Evolutionary conservation across 164 flowering plant genomes (phyloP).

Genomic region (grape (Vitis vinifera)): ASM3070453v1 NC_081822.1:6883501-6884000

Average conservation of each 20-base stretch:
- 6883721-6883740: constrained; percentile 13
- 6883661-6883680: neutral
- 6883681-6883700: constrained; percentile 12
- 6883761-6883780: constrained; percentile 20
- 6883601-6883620: constrained; percentile 4
- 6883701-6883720: constrained; percentile 15
- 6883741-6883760: constrained; percentile 22
- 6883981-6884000: neutral
- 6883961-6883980: neutral
- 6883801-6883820: constrained; percentile 20
- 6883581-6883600: constrained; percentile 1
- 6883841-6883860: constrained; percentile 23
- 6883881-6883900: constrained; percentile 20
- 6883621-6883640: constrained; percentile 9
- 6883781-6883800: constrained; percentile 11
- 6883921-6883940: constrained; percentile 4
- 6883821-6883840: constrained; percentile 19
- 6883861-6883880: constrained; percentile 19
- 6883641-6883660: neutral
- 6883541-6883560: neutral
- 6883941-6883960: constrained; percentile 20
- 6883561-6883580: neutral
- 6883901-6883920: constrained; percentile 10
- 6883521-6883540: neutral
- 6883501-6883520: constrained; percentile 1